Evolutionary conservation across 306 rosid genomes (phyloP).

Genomic region (Lagenaria siceraria): DNA sequence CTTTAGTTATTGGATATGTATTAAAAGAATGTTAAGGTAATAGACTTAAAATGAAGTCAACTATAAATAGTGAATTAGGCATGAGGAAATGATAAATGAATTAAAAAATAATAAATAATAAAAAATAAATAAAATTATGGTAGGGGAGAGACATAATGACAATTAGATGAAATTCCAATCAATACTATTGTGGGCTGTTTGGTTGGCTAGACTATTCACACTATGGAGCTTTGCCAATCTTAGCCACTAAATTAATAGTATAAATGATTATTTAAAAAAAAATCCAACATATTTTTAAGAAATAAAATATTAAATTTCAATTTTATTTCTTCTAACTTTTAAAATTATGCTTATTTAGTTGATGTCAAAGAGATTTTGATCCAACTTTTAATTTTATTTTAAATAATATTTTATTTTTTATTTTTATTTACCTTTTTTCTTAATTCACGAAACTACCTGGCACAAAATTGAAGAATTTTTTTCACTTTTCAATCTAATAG

Average conservation of each 20-base stretch:
- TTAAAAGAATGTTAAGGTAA: no score
- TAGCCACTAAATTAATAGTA: neutral
- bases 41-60: neutral
- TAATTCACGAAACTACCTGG: no score
- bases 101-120: neutral
- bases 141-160: conserved; percentile 18
- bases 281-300: neutral
- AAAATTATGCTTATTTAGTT: no score
- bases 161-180: conserved; percentile 15
- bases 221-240: neutral
- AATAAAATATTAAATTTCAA: no score
- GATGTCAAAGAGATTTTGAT: no score
- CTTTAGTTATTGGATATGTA: no score
- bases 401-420: no score
- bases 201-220: conserved; percentile 20
- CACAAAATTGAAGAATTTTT: no score
- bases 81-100: neutral
- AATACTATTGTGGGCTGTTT: conserved; percentile 15
- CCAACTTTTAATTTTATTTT: no score
- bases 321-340: no score
- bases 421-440: no score
- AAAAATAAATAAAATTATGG: neutral
- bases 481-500: no score
- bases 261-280: neutral
- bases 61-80: neutral